Evolutionary conservation across 345 rosid genomes (phyloP), one percentile per base, ranked within the genome.

Genomic region (Pugionium cornutum): DNA sequence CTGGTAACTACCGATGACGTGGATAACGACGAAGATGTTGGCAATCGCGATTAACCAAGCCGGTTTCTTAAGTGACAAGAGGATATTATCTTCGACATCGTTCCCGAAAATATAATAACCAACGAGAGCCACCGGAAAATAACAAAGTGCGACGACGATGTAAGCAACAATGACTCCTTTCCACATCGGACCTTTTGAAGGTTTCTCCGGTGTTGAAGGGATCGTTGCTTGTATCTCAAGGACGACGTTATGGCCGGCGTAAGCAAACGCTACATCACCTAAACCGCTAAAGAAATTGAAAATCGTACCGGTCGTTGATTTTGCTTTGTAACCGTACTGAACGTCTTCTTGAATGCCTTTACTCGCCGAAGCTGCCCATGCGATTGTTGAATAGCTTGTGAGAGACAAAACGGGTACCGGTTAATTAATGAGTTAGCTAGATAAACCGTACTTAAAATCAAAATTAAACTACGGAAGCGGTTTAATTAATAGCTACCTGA

Each of bases 151-250:
- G 31, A 87, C 92, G 18, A 86, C 82, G 4, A 86, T 74, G 48
- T 89, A 89, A 36, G 95, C 96, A 0, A 85, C 63, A 33, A 85
- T 2, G 34, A 89, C 95, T 62, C 97, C 97, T 74, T 25, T 85
- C 95, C 91, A 85, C 97, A 89, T 89, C 0, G 97, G 89, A 4
- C 87, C 88, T 77, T 87, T 89, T 4, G 97, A 89, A 2, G 91
- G 89, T 75, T 83, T 89, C 75, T 83, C 97, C 3, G 87, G 89
- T 1, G 92, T 81, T 10, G 97, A 89, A 27, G 95, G 97, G 71
- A 89, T 84, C 1, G 97, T 89, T 46, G 97, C 97, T 77, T 89
- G 97, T 44, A 89, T 89, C 79, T 87, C 95, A 75, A 89, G 74
- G 5, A 83, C 97, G 8, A 89, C 95, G 7, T 89, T 87, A 72